Evolutionary conservation across 768 basidiomycete species (phyloP).

Genomic region (Dioszegia aurantiaca): DNA sequence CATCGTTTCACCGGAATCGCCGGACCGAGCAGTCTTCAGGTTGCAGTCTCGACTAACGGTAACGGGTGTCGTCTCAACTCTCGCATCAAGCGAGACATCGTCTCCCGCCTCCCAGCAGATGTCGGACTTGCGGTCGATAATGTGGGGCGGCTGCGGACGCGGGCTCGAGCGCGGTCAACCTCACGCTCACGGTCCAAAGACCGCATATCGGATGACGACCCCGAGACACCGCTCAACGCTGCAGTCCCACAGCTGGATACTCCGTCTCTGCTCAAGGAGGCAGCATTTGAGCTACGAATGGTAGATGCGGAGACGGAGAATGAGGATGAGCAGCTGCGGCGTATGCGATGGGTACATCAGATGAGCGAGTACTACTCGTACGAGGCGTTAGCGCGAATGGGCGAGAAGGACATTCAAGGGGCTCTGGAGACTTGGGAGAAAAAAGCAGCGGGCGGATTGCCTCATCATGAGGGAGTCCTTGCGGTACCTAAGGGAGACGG

Average conservation of each 20-base stretch:
- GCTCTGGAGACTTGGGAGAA: constrained; percentile 55
- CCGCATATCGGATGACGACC: constrained; percentile 49
- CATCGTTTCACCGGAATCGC: constrained; percentile 70
- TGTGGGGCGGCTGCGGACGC: constrained; percentile 65
- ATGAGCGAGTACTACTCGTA: constrained; percentile 96
- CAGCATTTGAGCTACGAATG: constrained; percentile 24
- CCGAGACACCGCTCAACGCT: constrained; percentile 54
- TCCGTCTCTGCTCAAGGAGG: constrained; percentile 25
- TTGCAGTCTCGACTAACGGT: constrained; percentile 87
- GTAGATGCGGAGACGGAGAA: constrained; percentile 15
- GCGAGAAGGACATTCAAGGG: constrained; percentile 65
- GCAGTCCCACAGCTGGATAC: constrained; percentile 53
- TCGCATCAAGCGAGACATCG: constrained; percentile 76
- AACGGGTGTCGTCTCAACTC: constrained; percentile 81
- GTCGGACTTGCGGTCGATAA: constrained; percentile 72
- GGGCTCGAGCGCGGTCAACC: constrained; percentile 51
- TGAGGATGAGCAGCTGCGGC: constrained; percentile 55
- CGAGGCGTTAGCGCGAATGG: constrained; percentile 68
- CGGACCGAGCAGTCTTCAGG: constrained; percentile 53
- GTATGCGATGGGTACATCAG: constrained; percentile 91
- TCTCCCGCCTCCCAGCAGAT: constrained; percentile 65
- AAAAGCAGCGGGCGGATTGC: constrained; percentile 11
- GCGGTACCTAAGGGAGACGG: constrained; percentile 53
- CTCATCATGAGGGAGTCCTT: constrained; percentile 29
- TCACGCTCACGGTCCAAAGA: constrained; percentile 1